Percentiles rank a stretch among this genome's conserved stretches.
phyloP scores from a whole-genome alignment of 768 basidiomycete species.

The Boletus coccyginus region DNA sequence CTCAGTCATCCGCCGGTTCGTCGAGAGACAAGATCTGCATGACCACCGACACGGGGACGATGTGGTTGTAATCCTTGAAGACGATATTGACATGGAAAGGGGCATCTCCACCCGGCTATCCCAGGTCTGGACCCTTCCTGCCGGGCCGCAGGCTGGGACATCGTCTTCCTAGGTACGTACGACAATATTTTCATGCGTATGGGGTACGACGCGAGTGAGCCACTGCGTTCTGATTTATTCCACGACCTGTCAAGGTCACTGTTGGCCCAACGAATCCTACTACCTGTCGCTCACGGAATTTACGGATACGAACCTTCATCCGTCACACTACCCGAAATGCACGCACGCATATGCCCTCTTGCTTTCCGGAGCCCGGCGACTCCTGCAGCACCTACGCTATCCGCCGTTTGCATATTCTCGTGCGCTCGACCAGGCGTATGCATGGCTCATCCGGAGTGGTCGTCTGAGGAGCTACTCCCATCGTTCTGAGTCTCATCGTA shows the following conservation, averaged over 20 bases:
- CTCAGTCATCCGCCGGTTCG: conserved; percentile 45
- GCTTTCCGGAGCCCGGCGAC: conserved; percentile 53
- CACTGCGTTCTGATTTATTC: background rate
- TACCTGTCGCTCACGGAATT: conserved; percentile 36
- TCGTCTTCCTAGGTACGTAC: conserved; percentile 63
- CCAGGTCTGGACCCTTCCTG: conserved; percentile 47
- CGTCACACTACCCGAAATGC: conserved; percentile 61
- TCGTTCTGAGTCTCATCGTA: conserved; percentile 65
- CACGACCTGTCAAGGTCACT: conserved; percentile 65
- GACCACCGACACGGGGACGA: conserved; percentile 23
- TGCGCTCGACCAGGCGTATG: conserved; percentile 70
- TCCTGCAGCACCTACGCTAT: conserved; percentile 56
- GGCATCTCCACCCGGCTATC: conserved; percentile 46
- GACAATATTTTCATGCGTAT: background rate
- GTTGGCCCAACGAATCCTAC: conserved; percentile 70
- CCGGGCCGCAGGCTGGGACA: conserved; percentile 70
- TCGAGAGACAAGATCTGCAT: conserved; percentile 26
- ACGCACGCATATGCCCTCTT: conserved; percentile 74
- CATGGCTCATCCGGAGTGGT: conserved; percentile 60
- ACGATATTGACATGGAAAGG: conserved; percentile 76
- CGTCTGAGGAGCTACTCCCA: conserved; percentile 57
- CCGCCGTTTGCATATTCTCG: conserved; percentile 75
- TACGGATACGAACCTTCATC: conserved; percentile 41
- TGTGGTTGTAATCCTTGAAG: conserved; percentile 63
- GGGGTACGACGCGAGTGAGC: background rate